Evolutionary conservation across 441 rosid species (phyloP), one percentile per base, ranked within the genome.

Genomic region (Corymbia calophylla): DNA sequence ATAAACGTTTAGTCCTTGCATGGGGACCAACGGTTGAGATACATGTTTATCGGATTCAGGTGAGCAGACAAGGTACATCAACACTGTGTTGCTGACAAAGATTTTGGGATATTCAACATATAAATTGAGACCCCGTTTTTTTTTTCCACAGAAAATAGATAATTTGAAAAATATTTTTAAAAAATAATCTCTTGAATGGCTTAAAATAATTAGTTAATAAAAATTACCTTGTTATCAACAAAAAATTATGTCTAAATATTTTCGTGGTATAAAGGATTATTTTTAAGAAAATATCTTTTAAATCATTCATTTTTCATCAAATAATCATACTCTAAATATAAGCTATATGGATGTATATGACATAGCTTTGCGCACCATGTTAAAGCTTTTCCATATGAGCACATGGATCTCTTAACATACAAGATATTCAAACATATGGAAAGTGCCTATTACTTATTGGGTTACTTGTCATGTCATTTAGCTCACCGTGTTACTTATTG

Each of bases 141-240:
- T 0, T 58, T 58, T 0, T 35, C 25, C 6, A 0, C 4, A 1
- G 1, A 58, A 56, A 58, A 58, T 29, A 2, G 3, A 58, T 58
- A 14, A 58, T 58, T 25, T 58, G n/a, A 25, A 58, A 58, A 58
- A 25, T 25, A 58, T 10, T 16, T 56, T 0, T 0, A 8, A 56
- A 23, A 56, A 56, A 4, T 56, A 1, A 56, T 9, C 0, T 11
- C 62, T 9, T 0, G 1, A 21, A 56, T 56, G 13, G 2, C 2
- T 56, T 4, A 0, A 4, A 58, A 58, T 58, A 58, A 58, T 10
- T 58, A 56, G 0, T 58, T 58, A 58, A 25, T 4, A 2, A 58
- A 25, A 58, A 58, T 10, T 58, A 58, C 25, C 64, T 58, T 7
- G 17, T 0, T 58, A 58, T 25, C 15, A 58, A 25, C 0, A 58